phyloP scores from a whole-genome alignment of 306 rosid species.

The Carpinus viminea region DNA sequence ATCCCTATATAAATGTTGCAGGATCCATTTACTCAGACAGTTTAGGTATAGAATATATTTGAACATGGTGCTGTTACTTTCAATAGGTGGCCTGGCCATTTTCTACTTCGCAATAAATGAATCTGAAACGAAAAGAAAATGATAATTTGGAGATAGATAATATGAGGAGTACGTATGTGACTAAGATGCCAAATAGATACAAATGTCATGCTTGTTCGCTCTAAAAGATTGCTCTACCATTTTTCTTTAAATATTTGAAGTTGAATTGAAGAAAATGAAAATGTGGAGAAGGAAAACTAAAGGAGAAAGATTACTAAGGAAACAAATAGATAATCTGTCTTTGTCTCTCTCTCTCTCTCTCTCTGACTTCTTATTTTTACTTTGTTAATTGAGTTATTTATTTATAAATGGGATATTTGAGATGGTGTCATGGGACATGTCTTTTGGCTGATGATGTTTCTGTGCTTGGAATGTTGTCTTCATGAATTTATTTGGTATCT shows the following conservation, averaged over 20 bases:
- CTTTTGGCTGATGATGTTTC: conserved; percentile 3
- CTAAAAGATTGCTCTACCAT: not conserved
- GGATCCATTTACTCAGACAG: no score
- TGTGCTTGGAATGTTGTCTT: not conserved
- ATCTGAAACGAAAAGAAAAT: not conserved
- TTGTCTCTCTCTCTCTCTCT: not conserved
- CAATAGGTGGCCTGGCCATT: no score
- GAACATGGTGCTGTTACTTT: no score
- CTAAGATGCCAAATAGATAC: conserved; percentile 1
- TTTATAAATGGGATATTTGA: not conserved
- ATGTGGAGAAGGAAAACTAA: not conserved
- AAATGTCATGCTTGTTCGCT: not conserved
- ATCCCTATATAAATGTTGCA: no score
- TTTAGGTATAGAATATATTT: no score
- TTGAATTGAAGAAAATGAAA: not conserved
- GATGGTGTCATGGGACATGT: not conserved
- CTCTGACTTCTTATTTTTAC: not conserved
- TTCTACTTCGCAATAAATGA: no score
- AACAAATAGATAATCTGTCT: not conserved
- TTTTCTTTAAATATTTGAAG: not conserved
- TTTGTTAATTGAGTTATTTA: not conserved
- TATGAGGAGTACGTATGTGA: not conserved
- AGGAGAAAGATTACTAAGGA: not conserved
- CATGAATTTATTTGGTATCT: not conserved
- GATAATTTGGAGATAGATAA: not conserved